Conservation (phyloP, 2,329 filamentous ascomycete species). For the Penicillium sp. region DNA sequence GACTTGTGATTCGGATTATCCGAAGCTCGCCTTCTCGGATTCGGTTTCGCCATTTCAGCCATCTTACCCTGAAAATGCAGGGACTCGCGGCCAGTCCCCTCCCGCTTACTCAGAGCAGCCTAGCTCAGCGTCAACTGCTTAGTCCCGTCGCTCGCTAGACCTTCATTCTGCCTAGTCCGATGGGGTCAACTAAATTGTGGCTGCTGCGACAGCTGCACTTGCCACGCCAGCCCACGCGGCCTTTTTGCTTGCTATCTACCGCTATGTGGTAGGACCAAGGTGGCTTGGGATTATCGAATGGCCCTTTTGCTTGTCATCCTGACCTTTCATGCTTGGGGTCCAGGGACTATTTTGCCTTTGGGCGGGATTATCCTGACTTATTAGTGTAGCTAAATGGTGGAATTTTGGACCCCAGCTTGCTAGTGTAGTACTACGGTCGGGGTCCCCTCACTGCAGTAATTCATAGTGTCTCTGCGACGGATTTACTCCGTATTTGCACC, state of each 20-base stretch:
- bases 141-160: conserved; percentile 11
- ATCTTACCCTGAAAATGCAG: conserved; percentile 24
- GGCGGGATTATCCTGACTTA: not conserved
- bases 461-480: too few species aligned
- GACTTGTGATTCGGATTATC: not conserved
- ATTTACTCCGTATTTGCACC: not conserved
- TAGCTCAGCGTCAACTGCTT: conserved; percentile 12
- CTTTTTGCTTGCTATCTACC: conserved; percentile 5
- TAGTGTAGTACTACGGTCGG: not conserved
- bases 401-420: not conserved
- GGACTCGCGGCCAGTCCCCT: conserved; percentile 31
- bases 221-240: conserved; percentile 26
- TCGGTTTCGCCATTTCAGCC: conserved; percentile 6
- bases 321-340: not conserved
- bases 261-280: conserved; percentile 3
- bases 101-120: conserved; percentile 3
- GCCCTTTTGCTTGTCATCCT: not conserved
- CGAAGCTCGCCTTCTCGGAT: conserved; percentile 2
- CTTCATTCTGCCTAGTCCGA: conserved; percentile 19
- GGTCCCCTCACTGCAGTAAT: too few species aligned
- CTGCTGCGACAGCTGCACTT: conserved; percentile 19
- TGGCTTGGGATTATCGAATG: conserved; percentile 14
- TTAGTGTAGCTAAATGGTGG: not conserved
- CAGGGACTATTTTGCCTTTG: conserved; percentile 2
- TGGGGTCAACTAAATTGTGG: conserved; percentile 16